These are phyloP conservation scores for Dactylellina haptotyla DNA, from an alignment of 2,329 filamentous ascomycete species.

Conservation along the genomic window DNA sequence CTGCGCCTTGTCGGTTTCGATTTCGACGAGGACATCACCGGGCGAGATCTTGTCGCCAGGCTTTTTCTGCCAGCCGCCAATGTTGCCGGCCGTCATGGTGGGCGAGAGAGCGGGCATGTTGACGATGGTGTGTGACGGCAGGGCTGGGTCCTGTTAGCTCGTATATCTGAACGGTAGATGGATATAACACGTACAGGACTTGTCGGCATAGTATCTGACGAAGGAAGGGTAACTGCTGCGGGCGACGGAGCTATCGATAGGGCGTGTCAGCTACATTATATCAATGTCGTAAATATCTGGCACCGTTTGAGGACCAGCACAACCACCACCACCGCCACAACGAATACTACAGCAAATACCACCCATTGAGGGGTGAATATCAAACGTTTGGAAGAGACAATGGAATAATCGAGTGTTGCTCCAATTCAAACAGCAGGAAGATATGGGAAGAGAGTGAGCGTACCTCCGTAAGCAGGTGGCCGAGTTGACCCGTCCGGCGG, in stretches of 20 bases:
- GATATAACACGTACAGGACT: conserved; percentile 37
- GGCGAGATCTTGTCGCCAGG: conserved; percentile 85
- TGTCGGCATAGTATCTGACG: conserved; percentile 53
- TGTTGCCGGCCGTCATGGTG: conserved; percentile 96
- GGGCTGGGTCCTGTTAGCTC: conserved; percentile 69
- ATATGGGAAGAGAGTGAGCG: background rate
- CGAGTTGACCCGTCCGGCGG: conserved; percentile 34
- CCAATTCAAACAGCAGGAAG: too few species aligned
- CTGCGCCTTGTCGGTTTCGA: conserved; percentile 99
- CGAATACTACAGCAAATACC: background rate
- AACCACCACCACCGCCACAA: background rate
- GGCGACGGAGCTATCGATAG: conserved; percentile 18
- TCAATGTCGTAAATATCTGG: conserved; percentile 7
- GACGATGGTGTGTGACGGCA: conserved; percentile 92
- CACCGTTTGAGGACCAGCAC: too few species aligned
- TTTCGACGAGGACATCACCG: conserved; percentile 95
- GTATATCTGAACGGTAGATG: too few species aligned
- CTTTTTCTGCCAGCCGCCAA: conserved; percentile 98
- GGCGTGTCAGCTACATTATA: conserved; percentile 35
- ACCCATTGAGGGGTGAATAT: background rate
- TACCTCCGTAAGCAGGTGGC: conserved; percentile 42
- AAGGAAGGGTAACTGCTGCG: conserved; percentile 35
- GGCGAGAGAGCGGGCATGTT: conserved; percentile 98
- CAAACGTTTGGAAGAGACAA: background rate
- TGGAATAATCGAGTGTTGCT: background rate